phyloP scores from a whole-genome alignment of 164 flowering plant species.

The Nymphaea colorata region DNA sequence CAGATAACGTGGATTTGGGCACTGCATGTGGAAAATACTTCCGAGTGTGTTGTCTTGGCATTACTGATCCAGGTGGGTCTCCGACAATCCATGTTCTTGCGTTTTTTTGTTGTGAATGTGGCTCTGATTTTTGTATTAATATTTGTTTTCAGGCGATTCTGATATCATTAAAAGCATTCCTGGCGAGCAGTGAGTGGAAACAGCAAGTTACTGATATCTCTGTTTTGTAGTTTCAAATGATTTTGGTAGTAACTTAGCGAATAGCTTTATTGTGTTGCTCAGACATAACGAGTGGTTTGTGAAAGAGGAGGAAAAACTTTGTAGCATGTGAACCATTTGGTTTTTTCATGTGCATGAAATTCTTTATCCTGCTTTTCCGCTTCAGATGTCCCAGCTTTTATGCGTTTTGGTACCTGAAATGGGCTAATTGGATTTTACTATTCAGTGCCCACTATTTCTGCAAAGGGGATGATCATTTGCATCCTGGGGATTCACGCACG shows the following conservation, averaged over 20 bases:
- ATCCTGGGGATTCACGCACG: too few relatives aligned
- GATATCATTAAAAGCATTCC: conserved; percentile 8
- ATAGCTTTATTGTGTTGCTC: background rate
- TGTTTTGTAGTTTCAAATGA: background rate
- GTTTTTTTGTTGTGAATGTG: background rate
- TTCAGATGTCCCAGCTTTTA: too few relatives aligned
- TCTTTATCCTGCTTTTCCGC: too few relatives aligned
- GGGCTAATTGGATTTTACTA: too few relatives aligned
- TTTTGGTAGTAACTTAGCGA: background rate
- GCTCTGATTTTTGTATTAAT: background rate
- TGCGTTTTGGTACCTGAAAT: too few relatives aligned
- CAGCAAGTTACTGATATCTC: background rate
- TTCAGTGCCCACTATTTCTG: too few relatives aligned
- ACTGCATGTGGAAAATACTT: conserved; percentile 14
- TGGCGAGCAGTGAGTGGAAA: conserved; percentile 5
- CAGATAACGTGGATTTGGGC: conserved; percentile 11
- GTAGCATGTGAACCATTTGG: background rate
- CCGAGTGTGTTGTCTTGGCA: conserved; percentile 13
- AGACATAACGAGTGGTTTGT: background rate
- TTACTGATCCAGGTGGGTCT: conserved; percentile 8
- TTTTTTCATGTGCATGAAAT: too few relatives aligned
- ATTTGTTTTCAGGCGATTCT: conserved; percentile 3
- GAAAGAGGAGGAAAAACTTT: background rate
- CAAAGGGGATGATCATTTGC: too few relatives aligned
- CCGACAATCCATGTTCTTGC: background rate